Conservation (phyloP, 2,329 filamentous ascomycete genomes). For the Penicillium sp. region DNA sequence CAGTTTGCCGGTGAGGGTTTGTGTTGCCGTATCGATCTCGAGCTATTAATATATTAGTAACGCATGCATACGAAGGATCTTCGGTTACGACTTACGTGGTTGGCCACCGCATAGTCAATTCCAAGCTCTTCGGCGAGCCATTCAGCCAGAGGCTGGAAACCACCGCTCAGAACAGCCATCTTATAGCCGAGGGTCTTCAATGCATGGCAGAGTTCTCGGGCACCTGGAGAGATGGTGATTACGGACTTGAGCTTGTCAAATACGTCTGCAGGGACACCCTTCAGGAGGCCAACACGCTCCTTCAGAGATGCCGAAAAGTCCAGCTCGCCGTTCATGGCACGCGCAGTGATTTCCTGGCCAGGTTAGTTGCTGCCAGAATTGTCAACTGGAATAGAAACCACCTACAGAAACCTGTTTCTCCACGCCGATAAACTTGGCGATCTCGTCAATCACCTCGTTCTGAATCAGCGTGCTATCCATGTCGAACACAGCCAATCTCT, state of each 20-base stretch:
- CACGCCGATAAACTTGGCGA: constrained; percentile 79
- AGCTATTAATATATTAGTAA: constrained; percentile 31
- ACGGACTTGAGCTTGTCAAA: constrained; percentile 70
- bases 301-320: constrained; percentile 83
- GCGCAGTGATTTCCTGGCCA: constrained; percentile 68
- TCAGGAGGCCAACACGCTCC: constrained; percentile 72
- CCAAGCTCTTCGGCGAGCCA: constrained; percentile 79
- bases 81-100: constrained; percentile 54
- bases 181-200: constrained; percentile 76
- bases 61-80: neutral
- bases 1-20: constrained; percentile 54
- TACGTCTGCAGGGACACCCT: constrained; percentile 70
- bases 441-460: constrained; percentile 94
- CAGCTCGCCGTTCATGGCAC: constrained; percentile 92
- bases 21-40: constrained; percentile 44
- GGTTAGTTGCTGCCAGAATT: constrained; percentile 6
- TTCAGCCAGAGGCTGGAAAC: constrained; percentile 80
- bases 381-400: neutral
- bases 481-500: constrained; percentile 87
- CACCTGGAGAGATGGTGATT: constrained; percentile 77
- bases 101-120: constrained; percentile 83
- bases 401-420: constrained; percentile 67
- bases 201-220: constrained; percentile 65
- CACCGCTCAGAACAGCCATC: constrained; percentile 85
- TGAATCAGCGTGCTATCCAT: constrained; percentile 98